These are phyloP conservation scores for Aspergillus sp. DNA, from an alignment of 2,329 filamentous ascomycete genomes.

Conservation along the genomic window DNA sequence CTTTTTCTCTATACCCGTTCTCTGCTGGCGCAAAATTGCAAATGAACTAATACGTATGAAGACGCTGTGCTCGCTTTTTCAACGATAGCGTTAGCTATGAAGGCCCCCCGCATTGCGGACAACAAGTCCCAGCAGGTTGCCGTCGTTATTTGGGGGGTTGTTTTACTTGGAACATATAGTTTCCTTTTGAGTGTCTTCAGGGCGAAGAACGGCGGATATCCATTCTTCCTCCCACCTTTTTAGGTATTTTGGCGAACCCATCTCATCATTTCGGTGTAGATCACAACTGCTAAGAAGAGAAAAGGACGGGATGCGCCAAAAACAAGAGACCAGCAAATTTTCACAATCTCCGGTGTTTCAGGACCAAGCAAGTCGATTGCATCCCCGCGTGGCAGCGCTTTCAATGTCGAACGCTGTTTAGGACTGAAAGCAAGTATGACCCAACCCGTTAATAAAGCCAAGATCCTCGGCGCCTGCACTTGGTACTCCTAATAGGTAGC, in stretches of 20 bases:
- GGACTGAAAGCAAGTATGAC: background rate
- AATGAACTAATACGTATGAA: slow-evolving; percentile 33
- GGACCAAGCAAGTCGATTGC: background rate
- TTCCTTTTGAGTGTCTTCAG: slow-evolving; percentile 93
- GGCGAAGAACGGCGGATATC: slow-evolving; percentile 91
- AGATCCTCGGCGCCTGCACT: no score
- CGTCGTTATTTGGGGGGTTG: slow-evolving; percentile 73
- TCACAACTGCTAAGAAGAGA: background rate
- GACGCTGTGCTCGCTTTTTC: slow-evolving; percentile 84
- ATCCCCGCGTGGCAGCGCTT: background rate
- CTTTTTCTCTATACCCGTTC: background rate
- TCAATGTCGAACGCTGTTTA: background rate
- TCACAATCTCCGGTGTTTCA: background rate
- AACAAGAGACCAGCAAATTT: background rate
- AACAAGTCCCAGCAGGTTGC: slow-evolving; percentile 75
- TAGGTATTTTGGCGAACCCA: slow-evolving; percentile 31
- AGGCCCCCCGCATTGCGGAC: slow-evolving; percentile 85
- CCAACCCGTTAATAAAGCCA: background rate
- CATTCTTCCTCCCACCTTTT: slow-evolving; percentile 91
- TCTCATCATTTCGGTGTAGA: background rate
- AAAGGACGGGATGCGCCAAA: background rate
- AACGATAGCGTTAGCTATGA: slow-evolving; percentile 84
- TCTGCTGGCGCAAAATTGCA: background rate
- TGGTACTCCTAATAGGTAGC: no score
- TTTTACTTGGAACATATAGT: slow-evolving; percentile 84